Evolutionary conservation across 2,329 filamentous ascomycete species (phyloP), one percentile per base, ranked within the genome.

Genomic region (Claviceps arundinis): DNA sequence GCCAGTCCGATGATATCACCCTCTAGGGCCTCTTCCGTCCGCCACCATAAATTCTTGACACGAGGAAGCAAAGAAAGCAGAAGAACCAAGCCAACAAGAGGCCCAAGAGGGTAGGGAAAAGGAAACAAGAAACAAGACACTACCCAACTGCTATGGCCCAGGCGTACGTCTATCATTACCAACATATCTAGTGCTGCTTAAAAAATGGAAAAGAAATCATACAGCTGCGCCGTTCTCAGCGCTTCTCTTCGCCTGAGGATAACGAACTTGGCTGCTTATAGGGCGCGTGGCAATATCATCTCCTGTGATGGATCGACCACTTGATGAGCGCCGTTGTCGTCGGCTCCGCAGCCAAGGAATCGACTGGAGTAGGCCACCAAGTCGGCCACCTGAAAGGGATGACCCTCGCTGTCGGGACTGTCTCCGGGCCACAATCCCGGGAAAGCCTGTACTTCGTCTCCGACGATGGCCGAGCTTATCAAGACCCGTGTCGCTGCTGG

Each of bases 361-460:
- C 41, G 73, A 75, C 19, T 46, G 47, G 64, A 74, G 76, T 24
- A 83, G 67, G 1, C 73, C 74, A 5, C 73, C 70, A 0, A 78
- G 61, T 0, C 76, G 71, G 14, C 75, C 74, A 47, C 75, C 74
- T 47, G 80, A 77, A 1, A 76, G 57, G 2, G 66, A 65, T 5
- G 69, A 68, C 41, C 64, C 60, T 46, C 65, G 69, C 54, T 66
- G 68, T 46, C 68, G 62, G 17, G 68, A 62, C 37, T 68, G 65
- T 47, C 70, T 69, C 41, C 78, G 70, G 5, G 80, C 78, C 5
- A 73, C 77, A 52, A 83, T 80, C 0, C 80, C 78, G 0, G 78
- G 78, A 55, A 84, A 83, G 0, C 80, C 80, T 0, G 77, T 82
- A 16, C 78, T 82, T 58, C 75, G 78, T 57, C 80, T 68, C 44